Conservation (phyloP, 495 filamentous ascomycete species). For the Penicillium bialowiezense region DNA sequence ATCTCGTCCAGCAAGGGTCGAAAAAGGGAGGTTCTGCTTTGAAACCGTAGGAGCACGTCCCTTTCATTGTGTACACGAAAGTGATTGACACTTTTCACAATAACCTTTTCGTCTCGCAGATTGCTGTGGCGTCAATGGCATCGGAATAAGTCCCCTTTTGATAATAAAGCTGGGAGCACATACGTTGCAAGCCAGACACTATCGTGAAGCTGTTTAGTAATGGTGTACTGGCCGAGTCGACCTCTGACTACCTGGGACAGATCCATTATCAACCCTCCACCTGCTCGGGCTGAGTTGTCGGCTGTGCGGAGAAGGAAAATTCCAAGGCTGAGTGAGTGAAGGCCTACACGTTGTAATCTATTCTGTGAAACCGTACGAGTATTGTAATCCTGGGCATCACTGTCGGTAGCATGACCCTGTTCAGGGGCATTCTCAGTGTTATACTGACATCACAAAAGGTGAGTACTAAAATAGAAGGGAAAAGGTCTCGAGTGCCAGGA, state of each 20-base stretch:
- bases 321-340: not conserved
- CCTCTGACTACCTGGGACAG: conserved; percentile 1
- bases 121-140: too few relatives aligned
- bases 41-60: conserved; percentile 40
- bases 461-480: not conserved
- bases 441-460: too few relatives aligned
- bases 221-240: conserved; percentile 8
- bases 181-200: conserved; percentile 38
- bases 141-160: too few relatives aligned
- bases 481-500: not conserved
- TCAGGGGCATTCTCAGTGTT: not conserved
- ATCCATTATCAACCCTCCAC: conserved; percentile 1
- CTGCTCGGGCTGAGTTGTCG: too few relatives aligned
- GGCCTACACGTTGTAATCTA: too few relatives aligned
- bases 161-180: conserved; percentile 8
- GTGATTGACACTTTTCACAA: conserved; percentile 6
- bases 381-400: too few relatives aligned
- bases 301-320: too few relatives aligned
- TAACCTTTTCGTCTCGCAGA: too few relatives aligned
- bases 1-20: conserved; percentile 40
- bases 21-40: conserved; percentile 24
- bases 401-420: too few relatives aligned
- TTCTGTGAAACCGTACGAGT: too few relatives aligned
- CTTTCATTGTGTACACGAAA: conserved; percentile 40
- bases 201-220: conserved; percentile 20